These are phyloP conservation scores for Clarkia xantiana DNA, from an alignment of 345 rosid species.

Conservation along the genomic window DNA sequence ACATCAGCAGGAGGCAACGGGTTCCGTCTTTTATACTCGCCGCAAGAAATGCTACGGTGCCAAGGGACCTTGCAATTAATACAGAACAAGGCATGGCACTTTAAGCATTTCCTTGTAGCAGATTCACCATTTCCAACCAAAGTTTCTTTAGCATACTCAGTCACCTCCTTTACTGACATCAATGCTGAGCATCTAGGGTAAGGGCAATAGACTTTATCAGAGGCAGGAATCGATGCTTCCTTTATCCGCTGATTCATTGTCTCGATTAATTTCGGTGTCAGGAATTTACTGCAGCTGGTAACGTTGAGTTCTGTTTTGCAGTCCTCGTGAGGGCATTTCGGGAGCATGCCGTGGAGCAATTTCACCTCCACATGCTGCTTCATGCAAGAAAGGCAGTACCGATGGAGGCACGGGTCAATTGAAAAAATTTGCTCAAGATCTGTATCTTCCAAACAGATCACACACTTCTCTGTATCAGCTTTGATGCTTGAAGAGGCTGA, in stretches of 20 bases:
- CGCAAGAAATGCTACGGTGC: conserved; percentile 43
- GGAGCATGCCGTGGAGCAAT: conserved; percentile 44
- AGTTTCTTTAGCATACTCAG: conserved; percentile 20
- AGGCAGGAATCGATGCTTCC: conserved; percentile 48
- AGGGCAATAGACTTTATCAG: conserved; percentile 69
- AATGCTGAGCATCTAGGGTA: conserved; percentile 64
- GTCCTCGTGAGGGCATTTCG: conserved; percentile 59
- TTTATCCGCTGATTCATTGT: conserved; percentile 38
- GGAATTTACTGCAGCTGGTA: conserved; percentile 35
- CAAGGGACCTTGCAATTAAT: conserved; percentile 67
- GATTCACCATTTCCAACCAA: conserved; percentile 13
- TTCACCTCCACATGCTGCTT: conserved; percentile 68
- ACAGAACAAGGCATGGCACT: conserved; percentile 44
- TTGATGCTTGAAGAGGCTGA: conserved; percentile 21
- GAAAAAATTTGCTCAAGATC: conserved; percentile 37
- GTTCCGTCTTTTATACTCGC: conserved; percentile 24
- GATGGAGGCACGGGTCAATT: conserved; percentile 53
- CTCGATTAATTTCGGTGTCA: conserved; percentile 48
- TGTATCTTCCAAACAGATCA: conserved; percentile 57
- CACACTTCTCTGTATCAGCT: conserved; percentile 45
- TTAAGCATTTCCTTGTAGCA: conserved; percentile 47
- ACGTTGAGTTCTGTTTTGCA: conserved; percentile 46
- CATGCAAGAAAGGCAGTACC: conserved; percentile 75
- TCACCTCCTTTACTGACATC: conserved; percentile 43
- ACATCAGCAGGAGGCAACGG: conserved; percentile 30